Base-by-base conservation (phyloP, 73 alveolate genomes). In the Paramecium pentaurelia region DNA sequence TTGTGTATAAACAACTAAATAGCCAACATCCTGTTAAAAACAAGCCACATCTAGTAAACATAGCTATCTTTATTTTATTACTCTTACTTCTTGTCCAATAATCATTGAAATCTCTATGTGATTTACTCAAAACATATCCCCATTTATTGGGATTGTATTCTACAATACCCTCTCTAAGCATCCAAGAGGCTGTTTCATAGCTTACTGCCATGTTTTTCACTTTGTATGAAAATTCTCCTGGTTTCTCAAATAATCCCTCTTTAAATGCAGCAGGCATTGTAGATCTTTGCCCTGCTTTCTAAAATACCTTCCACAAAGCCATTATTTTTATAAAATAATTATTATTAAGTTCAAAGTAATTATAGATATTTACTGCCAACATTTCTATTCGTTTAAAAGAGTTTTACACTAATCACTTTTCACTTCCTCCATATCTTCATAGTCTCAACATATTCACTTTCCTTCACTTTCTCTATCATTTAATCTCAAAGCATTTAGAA, bases 111-210 rank as follows among this genome's bases (percentile, higher is more conserved):
- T 73, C 87, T 40, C 87, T 73, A 8, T 73, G 60, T 16, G 87
- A 34, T 40, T 73, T 37, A 73, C 37, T 73, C 32, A 40, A 34
- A 14, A 37, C 37, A 36, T 34, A 73, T 1, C 87, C 87, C 87
- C 87, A 73, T 40, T 73, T 73, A n/a, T 73, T 73, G 14, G 58
- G 60, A 37, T 34, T 37, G 34, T 73, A 12, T 40, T 73, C 87
- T 30, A 73, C 87, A 38, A 73, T 73, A 73, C 87, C 87, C 37
- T 73, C 87, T 18, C 87, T 73, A 0, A 73, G 18, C 87, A 73
- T 73, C 87, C 87, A 73, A 36, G 58, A 22, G 1, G 87, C 28
- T 36, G 60, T 30, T 37, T 34, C 58, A 20, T 73, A 73, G 87
- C 20, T 36, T 9, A 18, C 18, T 3, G 87, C 87, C 3, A 73